Conservation (phyloP, 1,284 basidiomycete genomes). For the Ceratobasidium sp. region DNA sequence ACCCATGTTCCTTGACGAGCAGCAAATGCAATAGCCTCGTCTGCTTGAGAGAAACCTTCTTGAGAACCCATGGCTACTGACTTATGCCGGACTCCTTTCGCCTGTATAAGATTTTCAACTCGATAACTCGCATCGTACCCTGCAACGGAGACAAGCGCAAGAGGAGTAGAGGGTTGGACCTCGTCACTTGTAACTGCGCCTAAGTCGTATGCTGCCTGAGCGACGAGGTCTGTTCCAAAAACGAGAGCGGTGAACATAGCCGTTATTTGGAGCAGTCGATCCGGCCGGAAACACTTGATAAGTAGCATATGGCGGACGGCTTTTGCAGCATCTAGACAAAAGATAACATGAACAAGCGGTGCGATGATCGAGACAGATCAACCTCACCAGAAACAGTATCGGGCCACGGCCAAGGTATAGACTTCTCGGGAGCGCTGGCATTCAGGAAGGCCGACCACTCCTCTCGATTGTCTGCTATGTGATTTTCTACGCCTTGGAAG, state of each 20-base stretch:
- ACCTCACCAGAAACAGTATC: conserved; percentile 66
- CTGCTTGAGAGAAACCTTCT: conserved; percentile 93
- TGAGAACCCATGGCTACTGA: conserved; percentile 98
- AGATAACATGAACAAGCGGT: conserved; percentile 40
- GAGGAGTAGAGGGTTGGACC: conserved; percentile 78
- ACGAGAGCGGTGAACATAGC: conserved; percentile 74
- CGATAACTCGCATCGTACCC: conserved; percentile 98
- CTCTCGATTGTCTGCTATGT: conserved; percentile 68
- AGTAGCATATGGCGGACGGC: conserved; percentile 79
- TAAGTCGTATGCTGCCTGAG: conserved; percentile 76
- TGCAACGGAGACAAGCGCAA: conserved; percentile 90
- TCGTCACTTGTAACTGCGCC: conserved; percentile 78
- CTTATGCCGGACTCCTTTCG: conserved; percentile 74
- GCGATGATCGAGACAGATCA: conserved; percentile 41
- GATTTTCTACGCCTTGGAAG: conserved; percentile 79
- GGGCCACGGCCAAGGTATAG: conserved; percentile 81
- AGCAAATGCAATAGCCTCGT: conserved; percentile 90
- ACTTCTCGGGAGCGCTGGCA: conserved; percentile 72
- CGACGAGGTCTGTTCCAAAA: conserved; percentile 83
- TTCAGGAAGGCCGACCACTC: conserved; percentile 83
- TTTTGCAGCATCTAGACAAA: conserved; percentile 66
- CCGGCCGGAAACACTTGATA: conserved; percentile 89
- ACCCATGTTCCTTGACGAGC: conserved; percentile 94
- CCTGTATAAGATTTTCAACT: conserved; percentile 87
- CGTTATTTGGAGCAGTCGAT: conserved; percentile 84